Percentiles rank a stretch among this genome's conserved stretches.
Evolutionary conservation across 2,329 filamentous ascomycete genomes (phyloP).

Genomic region (Xylariomycetidae sp.): DNA sequence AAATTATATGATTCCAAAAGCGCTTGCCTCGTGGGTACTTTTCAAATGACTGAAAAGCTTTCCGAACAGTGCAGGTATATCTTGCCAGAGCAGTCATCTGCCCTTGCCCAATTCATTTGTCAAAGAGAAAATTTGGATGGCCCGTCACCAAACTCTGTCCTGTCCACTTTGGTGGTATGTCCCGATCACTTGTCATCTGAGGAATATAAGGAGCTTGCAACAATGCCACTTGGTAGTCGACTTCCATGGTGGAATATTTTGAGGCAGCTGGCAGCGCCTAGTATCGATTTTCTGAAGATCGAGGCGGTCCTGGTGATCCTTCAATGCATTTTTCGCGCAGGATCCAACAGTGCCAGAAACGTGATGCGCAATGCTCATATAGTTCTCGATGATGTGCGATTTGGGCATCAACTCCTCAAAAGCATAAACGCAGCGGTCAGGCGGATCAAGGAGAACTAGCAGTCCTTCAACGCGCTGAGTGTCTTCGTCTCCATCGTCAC

Average conservation of each 20-base stretch:
- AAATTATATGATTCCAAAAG: slow-evolving; percentile 28
- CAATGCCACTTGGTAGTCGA: slow-evolving; percentile 40
- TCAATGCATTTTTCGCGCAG: slow-evolving; percentile 46
- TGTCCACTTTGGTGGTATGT: slow-evolving; percentile 45
- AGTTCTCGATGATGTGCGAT: slow-evolving; percentile 28
- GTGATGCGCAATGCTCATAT: slow-evolving; percentile 29
- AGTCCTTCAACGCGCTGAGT: slow-evolving; percentile 36
- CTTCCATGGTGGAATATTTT: slow-evolving; percentile 56
- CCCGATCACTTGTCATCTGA: slow-evolving; percentile 43
- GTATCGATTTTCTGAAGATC: slow-evolving; percentile 45
- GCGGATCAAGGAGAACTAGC: slow-evolving; percentile 46
- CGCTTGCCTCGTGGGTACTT: slow-evolving; percentile 7
- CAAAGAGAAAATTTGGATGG: too few species aligned
- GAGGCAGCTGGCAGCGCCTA: slow-evolving; percentile 40
- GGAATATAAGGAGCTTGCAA: slow-evolving; percentile 50
- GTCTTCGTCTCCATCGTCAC: slow-evolving; percentile 35
- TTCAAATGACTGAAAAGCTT: slow-evolving; percentile 17
- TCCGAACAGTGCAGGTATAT: slow-evolving; percentile 34
- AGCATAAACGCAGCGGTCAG: slow-evolving; percentile 26
- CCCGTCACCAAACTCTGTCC: slow-evolving; percentile 42
- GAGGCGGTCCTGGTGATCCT: slow-evolving; percentile 43
- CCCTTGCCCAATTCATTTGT: slow-evolving; percentile 12
- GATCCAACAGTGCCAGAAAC: slow-evolving; percentile 19
- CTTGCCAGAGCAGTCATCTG: slow-evolving; percentile 25
- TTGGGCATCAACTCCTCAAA: slow-evolving; percentile 28